phyloP scores from a whole-genome alignment of 192 early-diverging fungal genomes.

The Coemansia sp. region DNA sequence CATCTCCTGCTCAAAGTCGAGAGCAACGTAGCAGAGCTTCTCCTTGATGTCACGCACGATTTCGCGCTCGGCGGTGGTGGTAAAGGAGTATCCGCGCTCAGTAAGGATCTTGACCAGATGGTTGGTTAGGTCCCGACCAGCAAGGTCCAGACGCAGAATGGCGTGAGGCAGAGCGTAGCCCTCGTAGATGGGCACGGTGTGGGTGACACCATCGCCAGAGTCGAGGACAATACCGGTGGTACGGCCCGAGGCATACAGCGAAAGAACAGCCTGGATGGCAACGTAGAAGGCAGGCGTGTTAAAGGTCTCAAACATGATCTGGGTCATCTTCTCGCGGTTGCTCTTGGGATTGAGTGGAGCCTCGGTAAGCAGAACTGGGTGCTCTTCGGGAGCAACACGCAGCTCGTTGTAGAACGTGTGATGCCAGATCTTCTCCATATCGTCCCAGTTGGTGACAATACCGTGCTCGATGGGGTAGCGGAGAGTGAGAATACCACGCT shows the following conservation, averaged over 20 bases:
- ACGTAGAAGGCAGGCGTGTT: constrained; percentile 97
- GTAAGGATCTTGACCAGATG: constrained; percentile 92
- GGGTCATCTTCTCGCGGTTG: constrained; percentile 99
- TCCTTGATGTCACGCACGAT: constrained; percentile 99
- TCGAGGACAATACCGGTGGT: constrained; percentile 98
- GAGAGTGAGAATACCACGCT: constrained; percentile 85
- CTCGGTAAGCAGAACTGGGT: constrained; percentile 96
- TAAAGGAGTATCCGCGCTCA: constrained; percentile 95
- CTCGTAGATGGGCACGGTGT: constrained; percentile 98
- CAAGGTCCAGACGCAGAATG: constrained; percentile 94
- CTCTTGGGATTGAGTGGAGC: constrained; percentile 97
- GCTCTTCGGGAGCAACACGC: constrained; percentile 96
- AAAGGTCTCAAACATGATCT: constrained; percentile 99
- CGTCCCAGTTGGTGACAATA: constrained; percentile 92
- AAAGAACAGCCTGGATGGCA: constrained; percentile 93
- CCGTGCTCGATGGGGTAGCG: constrained; percentile 91
- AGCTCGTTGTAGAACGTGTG: constrained; percentile 98
- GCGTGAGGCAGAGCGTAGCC: constrained; percentile 95
- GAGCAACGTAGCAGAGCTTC: constrained; percentile 97
- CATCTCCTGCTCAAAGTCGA: constrained; percentile 98
- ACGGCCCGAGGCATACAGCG: constrained; percentile 95
- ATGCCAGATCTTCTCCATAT: constrained; percentile 97
- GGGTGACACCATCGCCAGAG: constrained; percentile 97
- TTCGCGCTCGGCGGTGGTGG: constrained; percentile 94
- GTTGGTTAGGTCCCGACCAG: constrained; percentile 95